Percentiles rank a stretch among this genome's conserved stretches.
These are phyloP conservation scores for Eucalyptus urophylla DNA, from an alignment of 345 rosid genomes.

Conservation along the genomic window DNA sequence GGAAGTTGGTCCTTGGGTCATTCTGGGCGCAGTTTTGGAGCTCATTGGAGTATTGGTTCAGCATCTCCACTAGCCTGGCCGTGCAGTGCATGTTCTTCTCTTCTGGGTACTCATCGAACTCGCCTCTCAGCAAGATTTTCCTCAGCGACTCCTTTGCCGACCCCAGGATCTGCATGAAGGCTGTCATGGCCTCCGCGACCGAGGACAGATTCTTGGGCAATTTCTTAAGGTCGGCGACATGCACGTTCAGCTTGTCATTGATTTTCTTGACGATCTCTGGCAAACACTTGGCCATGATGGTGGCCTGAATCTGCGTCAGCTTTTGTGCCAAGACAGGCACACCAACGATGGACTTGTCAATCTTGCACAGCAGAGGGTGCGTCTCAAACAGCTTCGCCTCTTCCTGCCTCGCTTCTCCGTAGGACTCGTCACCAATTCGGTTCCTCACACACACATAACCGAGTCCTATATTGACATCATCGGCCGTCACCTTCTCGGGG, in stretches of 20 bases:
- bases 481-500: constrained; percentile 27
- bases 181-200: constrained; percentile 15
- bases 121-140: constrained; percentile 25
- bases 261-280: constrained; percentile 13
- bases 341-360: constrained; percentile 22
- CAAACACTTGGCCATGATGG: constrained; percentile 7
- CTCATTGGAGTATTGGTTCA: background rate
- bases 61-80: constrained; percentile 12
- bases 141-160: constrained; percentile 25
- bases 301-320: constrained; percentile 19
- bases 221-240: background rate
- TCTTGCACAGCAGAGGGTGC: constrained; percentile 6
- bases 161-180: constrained; percentile 22
- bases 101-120: constrained; percentile 20
- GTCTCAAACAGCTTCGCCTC: constrained; percentile 9
- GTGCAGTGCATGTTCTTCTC: constrained; percentile 12
- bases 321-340: constrained; percentile 22
- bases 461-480: constrained; percentile 39
- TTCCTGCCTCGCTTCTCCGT: constrained; percentile 10
- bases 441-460: constrained; percentile 41
- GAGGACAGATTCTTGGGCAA: constrained; percentile 13
- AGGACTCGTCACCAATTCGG: constrained; percentile 22
- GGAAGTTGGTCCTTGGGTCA: background rate
- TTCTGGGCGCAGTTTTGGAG: background rate
- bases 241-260: constrained; percentile 3